These are phyloP conservation scores for Citropsis articulata DNA, from an alignment of 345 rosid genomes.

Conservation along the genomic window DNA sequence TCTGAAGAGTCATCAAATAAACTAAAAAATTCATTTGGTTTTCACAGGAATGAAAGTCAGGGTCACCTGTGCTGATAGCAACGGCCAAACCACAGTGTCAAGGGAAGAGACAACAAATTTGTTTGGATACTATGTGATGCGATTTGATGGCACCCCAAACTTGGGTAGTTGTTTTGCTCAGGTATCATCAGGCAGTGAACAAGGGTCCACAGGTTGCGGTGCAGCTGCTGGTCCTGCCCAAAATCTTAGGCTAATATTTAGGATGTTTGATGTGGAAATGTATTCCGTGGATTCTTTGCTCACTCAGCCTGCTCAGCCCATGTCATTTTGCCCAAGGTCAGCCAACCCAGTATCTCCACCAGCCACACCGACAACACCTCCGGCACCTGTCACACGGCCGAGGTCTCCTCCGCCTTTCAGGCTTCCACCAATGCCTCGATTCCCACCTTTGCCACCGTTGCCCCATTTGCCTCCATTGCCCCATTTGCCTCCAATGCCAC, in stretches of 20 bases:
- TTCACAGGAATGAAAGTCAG: conserved; percentile 56
- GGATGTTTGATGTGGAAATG: conserved; percentile 51
- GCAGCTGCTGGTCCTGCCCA: conserved; percentile 63
- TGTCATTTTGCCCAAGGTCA: conserved; percentile 58
- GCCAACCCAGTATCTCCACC: conserved; percentile 34
- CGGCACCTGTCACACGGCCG: conserved; percentile 7
- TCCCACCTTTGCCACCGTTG: conserved; percentile 43
- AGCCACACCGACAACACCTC: conserved; percentile 23
- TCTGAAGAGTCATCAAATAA: neutral
- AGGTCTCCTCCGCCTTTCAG: conserved; percentile 43
- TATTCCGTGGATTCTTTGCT: conserved; percentile 60
- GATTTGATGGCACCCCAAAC: conserved; percentile 73
- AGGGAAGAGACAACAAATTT: conserved; percentile 70
- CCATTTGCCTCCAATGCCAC: conserved; percentile 46
- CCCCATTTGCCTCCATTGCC: conserved; percentile 42
- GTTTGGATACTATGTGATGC: conserved; percentile 70
- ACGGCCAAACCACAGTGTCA: conserved; percentile 58
- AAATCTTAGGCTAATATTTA: conserved; percentile 47
- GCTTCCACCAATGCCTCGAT: conserved; percentile 52
- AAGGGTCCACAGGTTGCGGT: conserved; percentile 41
- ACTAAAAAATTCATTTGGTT: neutral
- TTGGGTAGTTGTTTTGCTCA: conserved; percentile 68
- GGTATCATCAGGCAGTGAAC: conserved; percentile 47
- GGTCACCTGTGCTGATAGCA: conserved; percentile 51
- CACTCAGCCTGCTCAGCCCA: conserved; percentile 64